Evolutionary conservation across 83 land plant genomes (phyloP).

Genomic region (Isoetes engelmannii): DNA sequence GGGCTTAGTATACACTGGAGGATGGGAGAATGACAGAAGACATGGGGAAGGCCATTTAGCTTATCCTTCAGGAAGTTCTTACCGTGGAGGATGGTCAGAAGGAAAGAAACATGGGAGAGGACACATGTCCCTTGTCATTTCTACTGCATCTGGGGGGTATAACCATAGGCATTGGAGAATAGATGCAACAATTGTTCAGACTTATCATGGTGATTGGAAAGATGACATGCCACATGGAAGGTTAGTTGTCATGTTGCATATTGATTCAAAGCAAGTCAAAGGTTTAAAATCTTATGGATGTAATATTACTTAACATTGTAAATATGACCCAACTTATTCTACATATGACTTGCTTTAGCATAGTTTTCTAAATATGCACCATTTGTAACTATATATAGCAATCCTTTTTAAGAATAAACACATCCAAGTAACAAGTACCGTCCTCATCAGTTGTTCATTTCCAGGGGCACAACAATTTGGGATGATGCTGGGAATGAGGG

Average conservation of each 20-base stretch:
- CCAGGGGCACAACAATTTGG: slow-evolving; percentile 15
- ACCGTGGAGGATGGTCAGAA: slow-evolving; percentile 7
- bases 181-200: neutral
- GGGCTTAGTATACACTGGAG: slow-evolving; percentile 1
- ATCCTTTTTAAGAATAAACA: too few species aligned
- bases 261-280: neutral
- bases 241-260: slow-evolving; percentile 12
- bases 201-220: slow-evolving; percentile 19
- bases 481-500: neutral
- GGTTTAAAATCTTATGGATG: too few species aligned
- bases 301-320: too few species aligned
- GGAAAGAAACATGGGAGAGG: slow-evolving; percentile 13
- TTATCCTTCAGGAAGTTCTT: slow-evolving; percentile 10
- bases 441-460: too few species aligned
- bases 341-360: too few species aligned
- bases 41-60: slow-evolving; percentile 14
- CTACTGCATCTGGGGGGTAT: neutral
- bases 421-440: too few species aligned
- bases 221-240: slow-evolving; percentile 17
- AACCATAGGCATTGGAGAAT: slow-evolving; percentile 11
- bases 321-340: too few species aligned
- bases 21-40: slow-evolving; percentile 13
- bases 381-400: too few species aligned
- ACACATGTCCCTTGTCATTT: neutral
- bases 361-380: too few species aligned